phyloP scores from a whole-genome alignment of 108 stramenopile species.

The Tribonema minus region DNA sequence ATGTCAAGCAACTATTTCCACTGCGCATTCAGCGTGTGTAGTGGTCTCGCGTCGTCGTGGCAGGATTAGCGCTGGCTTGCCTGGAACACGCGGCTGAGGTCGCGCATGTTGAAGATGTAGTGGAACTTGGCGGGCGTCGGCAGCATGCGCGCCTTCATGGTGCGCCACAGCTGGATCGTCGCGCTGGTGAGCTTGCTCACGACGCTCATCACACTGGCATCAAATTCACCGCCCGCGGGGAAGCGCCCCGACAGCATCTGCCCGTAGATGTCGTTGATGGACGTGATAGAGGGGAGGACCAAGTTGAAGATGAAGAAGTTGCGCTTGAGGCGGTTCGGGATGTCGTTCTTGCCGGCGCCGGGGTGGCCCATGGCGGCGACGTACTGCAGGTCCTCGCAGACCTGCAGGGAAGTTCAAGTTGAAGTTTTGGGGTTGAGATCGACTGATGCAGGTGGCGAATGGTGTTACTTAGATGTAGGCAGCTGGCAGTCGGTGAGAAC shows the following conservation, averaged over 20 bases:
- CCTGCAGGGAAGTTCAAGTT: constrained; percentile 7
- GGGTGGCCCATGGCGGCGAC: constrained; percentile 84
- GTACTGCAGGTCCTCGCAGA: constrained; percentile 76
- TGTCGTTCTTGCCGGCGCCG: constrained; percentile 82
- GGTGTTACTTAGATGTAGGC: too few species aligned
- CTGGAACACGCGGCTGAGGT: constrained; percentile 79
- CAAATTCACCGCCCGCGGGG: constrained; percentile 56
- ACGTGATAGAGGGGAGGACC: constrained; percentile 75
- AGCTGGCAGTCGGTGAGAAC: too few species aligned
- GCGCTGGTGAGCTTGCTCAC: constrained; percentile 69
- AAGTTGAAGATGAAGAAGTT: constrained; percentile 86
- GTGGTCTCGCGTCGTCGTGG: not conserved
- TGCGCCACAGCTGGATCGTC: constrained; percentile 73
- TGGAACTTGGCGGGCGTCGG: constrained; percentile 87
- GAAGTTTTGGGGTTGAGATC: too few species aligned
- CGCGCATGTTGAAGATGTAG: constrained; percentile 87
- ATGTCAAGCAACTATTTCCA: too few species aligned
- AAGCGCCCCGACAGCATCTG: constrained; percentile 79
- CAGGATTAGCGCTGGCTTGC: not conserved
- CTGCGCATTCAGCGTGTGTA: not conserved
- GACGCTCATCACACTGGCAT: constrained; percentile 42
- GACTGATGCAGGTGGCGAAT: too few species aligned
- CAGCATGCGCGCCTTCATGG: constrained; percentile 77
- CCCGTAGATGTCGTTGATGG: constrained; percentile 86
- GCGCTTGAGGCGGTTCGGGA: constrained; percentile 81